These are phyloP conservation scores for Penicillium soppii DNA, from an alignment of 495 filamentous ascomycete genomes.

Conservation along the genomic window DNA sequence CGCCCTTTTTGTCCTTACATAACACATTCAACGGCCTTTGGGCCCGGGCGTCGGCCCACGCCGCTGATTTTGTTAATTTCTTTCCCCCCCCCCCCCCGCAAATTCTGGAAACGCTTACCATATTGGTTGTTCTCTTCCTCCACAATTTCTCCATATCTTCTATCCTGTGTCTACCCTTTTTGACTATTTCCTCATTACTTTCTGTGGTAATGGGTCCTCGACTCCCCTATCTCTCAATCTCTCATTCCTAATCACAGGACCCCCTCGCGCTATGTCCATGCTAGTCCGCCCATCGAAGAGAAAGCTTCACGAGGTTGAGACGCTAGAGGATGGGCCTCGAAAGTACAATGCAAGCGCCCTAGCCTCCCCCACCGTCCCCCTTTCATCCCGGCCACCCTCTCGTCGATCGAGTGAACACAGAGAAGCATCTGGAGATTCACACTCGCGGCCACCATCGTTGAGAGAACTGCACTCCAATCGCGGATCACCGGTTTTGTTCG, in stretches of 20 bases:
- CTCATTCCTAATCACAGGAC: background rate
- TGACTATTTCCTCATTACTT: background rate
- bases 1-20: conserved; percentile 17
- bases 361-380: background rate
- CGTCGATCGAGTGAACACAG: conserved; percentile 22
- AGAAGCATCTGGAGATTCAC: conserved; percentile 22
- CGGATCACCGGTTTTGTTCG: conserved; percentile 34
- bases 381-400: conserved; percentile 9
- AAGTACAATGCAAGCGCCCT: conserved; percentile 10
- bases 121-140: conserved; percentile 2
- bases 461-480: conserved; percentile 32
- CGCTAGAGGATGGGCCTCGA: conserved; percentile 24
- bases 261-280: conserved; percentile 32
- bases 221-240: conserved; percentile 2
- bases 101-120: conserved; percentile 8
- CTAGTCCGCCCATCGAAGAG: conserved; percentile 39
- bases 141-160: background rate
- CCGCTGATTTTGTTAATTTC: background rate
- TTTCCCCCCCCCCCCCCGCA: conserved; percentile 12
- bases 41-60: background rate
- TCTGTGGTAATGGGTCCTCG: conserved; percentile 16
- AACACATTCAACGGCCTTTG: background rate
- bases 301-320: conserved; percentile 32
- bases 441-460: conserved; percentile 14
- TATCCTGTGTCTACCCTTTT: background rate